Conservation (phyloP, 1,284 basidiomycete species). For the Flammula alnicola region DNA sequence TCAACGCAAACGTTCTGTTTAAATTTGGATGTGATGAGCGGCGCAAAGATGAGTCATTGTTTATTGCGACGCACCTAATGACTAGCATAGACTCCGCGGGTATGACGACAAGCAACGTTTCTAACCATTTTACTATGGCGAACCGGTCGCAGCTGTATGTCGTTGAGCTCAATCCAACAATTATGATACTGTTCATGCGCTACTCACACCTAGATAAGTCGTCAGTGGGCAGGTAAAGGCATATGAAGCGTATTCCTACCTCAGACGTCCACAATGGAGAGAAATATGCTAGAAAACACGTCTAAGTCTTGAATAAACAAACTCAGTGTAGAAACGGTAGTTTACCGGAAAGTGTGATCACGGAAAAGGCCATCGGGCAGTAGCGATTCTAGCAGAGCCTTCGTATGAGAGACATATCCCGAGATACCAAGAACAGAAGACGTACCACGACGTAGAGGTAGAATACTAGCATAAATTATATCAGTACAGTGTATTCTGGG, state of each 20-base stretch:
- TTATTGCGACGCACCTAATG: conserved; percentile 29
- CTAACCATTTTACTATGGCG: conserved; percentile 34
- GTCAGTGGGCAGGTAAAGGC: not conserved
- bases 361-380: conserved; percentile 27
- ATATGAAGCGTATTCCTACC: conserved; percentile 15
- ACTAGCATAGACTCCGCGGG: conserved; percentile 31
- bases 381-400: conserved; percentile 28
- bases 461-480: conserved; percentile 21
- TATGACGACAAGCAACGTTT: conserved; percentile 31
- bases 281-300: conserved; percentile 25
- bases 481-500: not conserved
- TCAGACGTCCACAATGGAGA: conserved; percentile 29
- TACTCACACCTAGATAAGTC: conserved; percentile 14
- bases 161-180: not conserved
- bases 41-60: not conserved
- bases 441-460: conserved; percentile 24
- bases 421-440: not conserved
- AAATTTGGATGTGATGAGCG: not conserved
- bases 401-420: not conserved
- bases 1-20: conserved; percentile 20
- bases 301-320: not conserved
- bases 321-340: not conserved
- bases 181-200: not conserved
- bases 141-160: conserved; percentile 30
- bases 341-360: conserved; percentile 31